These are phyloP conservation scores for Antrodiella citrinella DNA, from an alignment of 768 basidiomycete genomes.

Conservation along the genomic window DNA sequence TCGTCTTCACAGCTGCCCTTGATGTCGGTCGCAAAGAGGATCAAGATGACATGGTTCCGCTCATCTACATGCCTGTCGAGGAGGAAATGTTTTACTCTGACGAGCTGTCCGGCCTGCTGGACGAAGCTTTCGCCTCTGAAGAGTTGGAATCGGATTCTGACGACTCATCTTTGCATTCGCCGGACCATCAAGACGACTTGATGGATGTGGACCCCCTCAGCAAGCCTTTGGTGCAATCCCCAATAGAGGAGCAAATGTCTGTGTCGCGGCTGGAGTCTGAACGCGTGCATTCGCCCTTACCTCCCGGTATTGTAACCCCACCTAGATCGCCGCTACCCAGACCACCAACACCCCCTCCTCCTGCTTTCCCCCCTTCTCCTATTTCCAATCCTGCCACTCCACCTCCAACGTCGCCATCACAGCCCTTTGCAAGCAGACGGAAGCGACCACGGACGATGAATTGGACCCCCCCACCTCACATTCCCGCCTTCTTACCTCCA, in stretches of 20 bases:
- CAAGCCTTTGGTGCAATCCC: slow-evolving; percentile 4
- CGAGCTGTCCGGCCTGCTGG: slow-evolving; percentile 20
- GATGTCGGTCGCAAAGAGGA: slow-evolving; percentile 48
- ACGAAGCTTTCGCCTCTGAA: background rate
- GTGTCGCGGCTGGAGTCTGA: background rate
- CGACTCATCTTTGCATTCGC: background rate
- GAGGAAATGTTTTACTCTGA: slow-evolving; percentile 20
- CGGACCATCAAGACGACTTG: slow-evolving; percentile 2
- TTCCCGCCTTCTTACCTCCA: slow-evolving; percentile 62
- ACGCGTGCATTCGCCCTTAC: background rate
- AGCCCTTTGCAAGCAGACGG: slow-evolving; percentile 50
- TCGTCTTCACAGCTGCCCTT: slow-evolving; percentile 43
- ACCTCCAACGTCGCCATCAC: slow-evolving; percentile 28
- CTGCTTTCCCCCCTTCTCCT: slow-evolving; percentile 7
- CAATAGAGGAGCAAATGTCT: background rate
- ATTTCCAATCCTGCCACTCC: slow-evolving; percentile 6
- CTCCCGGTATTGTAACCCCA: background rate
- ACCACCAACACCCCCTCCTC: slow-evolving; percentile 5
- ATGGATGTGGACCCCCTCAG: slow-evolving; percentile 10
- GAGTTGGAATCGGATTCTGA: background rate
- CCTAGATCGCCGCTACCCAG: slow-evolving; percentile 7
- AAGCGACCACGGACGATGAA: slow-evolving; percentile 49
- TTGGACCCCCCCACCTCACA: slow-evolving; percentile 56
- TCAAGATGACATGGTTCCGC: slow-evolving; percentile 45
- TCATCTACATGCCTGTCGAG: slow-evolving; percentile 32